Conservation (phyloP, 2,329 filamentous ascomycete species). For the Diaporthe citrichinensis region DNA sequence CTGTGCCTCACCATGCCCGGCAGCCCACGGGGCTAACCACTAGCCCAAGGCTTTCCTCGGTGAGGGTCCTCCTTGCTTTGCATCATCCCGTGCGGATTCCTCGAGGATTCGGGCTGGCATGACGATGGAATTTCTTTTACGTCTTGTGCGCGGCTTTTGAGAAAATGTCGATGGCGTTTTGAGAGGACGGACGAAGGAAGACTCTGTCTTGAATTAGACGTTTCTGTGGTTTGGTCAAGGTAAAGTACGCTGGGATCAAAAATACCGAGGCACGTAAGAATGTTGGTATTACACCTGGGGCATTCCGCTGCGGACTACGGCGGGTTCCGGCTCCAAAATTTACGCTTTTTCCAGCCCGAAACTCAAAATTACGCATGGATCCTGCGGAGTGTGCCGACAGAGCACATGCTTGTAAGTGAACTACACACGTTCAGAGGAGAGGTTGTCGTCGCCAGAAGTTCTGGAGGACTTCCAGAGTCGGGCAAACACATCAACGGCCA, state of each 20-base stretch:
- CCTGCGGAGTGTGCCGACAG: background rate
- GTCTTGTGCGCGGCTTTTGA: background rate
- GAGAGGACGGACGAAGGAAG: too few species aligned
- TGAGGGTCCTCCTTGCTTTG: background rate
- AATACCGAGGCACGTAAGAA: slow-evolving; percentile 9
- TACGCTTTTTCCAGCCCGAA: slow-evolving; percentile 13
- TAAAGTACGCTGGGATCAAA: slow-evolving; percentile 2
- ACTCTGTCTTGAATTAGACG: background rate
- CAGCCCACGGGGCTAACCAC: background rate
- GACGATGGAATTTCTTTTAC: background rate
- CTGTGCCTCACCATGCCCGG: slow-evolving; percentile 12
- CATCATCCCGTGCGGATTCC: background rate
- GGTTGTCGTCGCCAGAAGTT: background rate
- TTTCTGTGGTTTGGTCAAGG: background rate
- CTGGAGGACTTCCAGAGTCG: too few species aligned
- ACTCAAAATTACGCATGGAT: slow-evolving; percentile 27
- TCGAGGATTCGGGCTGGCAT: background rate
- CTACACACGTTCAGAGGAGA: background rate
- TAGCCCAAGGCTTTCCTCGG: slow-evolving; percentile 5
- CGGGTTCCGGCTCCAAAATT: slow-evolving; percentile 11
- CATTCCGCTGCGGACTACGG: background rate
- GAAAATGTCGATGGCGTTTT: too few species aligned
- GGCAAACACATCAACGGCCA: background rate
- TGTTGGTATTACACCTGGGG: background rate
- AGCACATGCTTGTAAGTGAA: background rate